Conservation (phyloP, 768 basidiomycete species). For the Phylloporus scabripes region DNA sequence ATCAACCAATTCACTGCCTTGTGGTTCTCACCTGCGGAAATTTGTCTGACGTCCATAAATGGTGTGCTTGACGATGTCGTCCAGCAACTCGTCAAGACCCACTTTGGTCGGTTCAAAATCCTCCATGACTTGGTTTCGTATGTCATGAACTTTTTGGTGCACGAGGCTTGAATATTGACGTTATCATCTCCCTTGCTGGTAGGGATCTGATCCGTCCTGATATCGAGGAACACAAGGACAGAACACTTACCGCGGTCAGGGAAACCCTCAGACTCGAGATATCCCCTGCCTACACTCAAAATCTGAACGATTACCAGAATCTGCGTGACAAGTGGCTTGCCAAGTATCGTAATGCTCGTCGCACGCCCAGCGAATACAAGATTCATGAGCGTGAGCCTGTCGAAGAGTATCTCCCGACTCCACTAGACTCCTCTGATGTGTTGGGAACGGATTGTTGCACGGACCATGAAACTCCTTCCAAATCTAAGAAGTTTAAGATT, state of each 20-base stretch:
- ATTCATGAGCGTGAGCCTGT: not conserved
- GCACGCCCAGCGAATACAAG: not conserved
- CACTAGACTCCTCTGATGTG: no score
- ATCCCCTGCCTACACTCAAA: constrained; percentile 37
- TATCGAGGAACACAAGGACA: constrained; percentile 25
- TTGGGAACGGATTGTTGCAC: no score
- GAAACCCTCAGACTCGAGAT: constrained; percentile 37
- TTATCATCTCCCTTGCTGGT: not conserved
- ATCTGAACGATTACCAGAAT: constrained; percentile 17
- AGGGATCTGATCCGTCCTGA: constrained; percentile 28
- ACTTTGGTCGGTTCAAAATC: constrained; percentile 38
- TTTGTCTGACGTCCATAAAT: constrained; percentile 32
- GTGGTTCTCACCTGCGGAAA: constrained; percentile 34
- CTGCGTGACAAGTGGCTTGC: constrained; percentile 23
- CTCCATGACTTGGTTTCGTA: constrained; percentile 36
- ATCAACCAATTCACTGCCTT: constrained; percentile 31
- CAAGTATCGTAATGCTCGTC: constrained; percentile 19
- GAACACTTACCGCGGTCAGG: constrained; percentile 23
- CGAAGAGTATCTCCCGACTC: not conserved
- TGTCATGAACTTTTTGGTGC: constrained; percentile 3
- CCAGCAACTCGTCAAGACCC: constrained; percentile 22
- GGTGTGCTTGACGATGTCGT: constrained; percentile 29
- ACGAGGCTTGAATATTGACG: not conserved
- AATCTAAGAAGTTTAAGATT: no score
- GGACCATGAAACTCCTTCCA: no score